phyloP scores from a whole-genome alignment of 2,329 filamentous ascomycete genomes.

The Blastomyces silverae region DNA sequence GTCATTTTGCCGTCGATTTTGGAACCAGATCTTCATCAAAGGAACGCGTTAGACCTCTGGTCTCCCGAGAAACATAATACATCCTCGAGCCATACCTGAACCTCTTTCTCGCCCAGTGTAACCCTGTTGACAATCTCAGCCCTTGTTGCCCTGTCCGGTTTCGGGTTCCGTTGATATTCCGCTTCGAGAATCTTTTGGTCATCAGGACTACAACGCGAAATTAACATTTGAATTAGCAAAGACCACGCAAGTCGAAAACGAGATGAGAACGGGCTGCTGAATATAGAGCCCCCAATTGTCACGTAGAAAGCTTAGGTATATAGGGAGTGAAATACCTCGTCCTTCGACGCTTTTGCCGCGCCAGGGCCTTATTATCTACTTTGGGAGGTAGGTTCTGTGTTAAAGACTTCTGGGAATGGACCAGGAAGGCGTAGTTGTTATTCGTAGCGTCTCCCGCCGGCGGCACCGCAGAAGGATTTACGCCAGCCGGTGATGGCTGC shows the following conservation, averaged over 20 bases:
- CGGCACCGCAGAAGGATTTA: background rate
- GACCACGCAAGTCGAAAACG: background rate
- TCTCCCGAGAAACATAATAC: slow-evolving; percentile 18
- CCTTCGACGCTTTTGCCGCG: slow-evolving; percentile 55
- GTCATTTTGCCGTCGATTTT: slow-evolving; percentile 89
- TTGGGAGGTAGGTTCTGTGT: slow-evolving; percentile 51
- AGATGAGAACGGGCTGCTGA: background rate
- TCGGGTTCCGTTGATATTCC: slow-evolving; percentile 76
- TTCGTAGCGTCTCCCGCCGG: slow-evolving; percentile 29
- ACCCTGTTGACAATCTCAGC: slow-evolving; percentile 77
- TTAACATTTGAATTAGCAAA: background rate
- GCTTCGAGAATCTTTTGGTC: slow-evolving; percentile 84
- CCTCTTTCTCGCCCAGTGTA: slow-evolving; percentile 87
- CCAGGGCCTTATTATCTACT: slow-evolving; percentile 54
- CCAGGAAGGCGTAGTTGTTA: slow-evolving; percentile 50
- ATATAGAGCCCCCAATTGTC: background rate
- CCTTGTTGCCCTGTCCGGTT: slow-evolving; percentile 85
- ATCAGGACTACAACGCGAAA: slow-evolving; percentile 55
- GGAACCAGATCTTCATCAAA: slow-evolving; percentile 79
- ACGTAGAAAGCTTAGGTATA: background rate
- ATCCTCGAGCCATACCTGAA: slow-evolving; percentile 61
- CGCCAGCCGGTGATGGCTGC: background rate
- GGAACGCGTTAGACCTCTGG: slow-evolving; percentile 26
- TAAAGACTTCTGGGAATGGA: slow-evolving; percentile 53
- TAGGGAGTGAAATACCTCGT: slow-evolving; percentile 47